Conservation (phyloP, 345 rosid species). For the Arabis alpina region DNA sequence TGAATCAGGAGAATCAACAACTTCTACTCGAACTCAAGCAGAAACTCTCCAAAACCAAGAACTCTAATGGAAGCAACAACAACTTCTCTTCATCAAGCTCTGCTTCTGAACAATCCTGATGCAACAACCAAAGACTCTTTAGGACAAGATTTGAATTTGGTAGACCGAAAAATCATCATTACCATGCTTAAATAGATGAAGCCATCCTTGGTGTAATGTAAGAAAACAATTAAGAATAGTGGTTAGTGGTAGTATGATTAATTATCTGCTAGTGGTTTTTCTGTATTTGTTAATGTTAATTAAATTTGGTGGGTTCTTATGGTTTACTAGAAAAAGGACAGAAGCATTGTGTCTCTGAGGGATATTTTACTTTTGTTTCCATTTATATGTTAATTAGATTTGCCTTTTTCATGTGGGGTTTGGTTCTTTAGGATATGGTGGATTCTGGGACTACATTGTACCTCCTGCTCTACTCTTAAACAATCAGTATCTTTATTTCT, state of each 20-base stretch:
- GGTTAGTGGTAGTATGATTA: constrained; percentile 33
- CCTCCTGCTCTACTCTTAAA: constrained; percentile 37
- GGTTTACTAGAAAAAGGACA: constrained; percentile 55
- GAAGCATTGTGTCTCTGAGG: constrained; percentile 43
- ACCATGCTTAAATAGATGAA: constrained; percentile 42
- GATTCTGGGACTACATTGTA: constrained; percentile 45
- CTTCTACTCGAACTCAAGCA: constrained; percentile 86
- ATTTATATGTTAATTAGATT: constrained; percentile 52
- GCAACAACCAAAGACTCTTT: constrained; percentile 20
- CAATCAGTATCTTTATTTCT: not conserved
- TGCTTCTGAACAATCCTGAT: constrained; percentile 48
- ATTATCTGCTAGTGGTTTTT: constrained; percentile 2
- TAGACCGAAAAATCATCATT: constrained; percentile 24
- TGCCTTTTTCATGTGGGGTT: constrained; percentile 44
- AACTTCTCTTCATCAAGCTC: constrained; percentile 41
- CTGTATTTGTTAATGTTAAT: constrained; percentile 1
- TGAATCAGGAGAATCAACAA: constrained; percentile 97
- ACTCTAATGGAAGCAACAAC: constrained; percentile 38
- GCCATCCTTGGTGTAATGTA: constrained; percentile 33
- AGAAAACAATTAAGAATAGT: constrained; percentile 31
- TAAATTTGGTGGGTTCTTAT: constrained; percentile 34
- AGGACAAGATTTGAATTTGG: constrained; percentile 38
- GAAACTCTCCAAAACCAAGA: constrained; percentile 58
- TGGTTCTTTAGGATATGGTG: constrained; percentile 55
- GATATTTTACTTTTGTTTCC: constrained; percentile 51